A percentile compares a stretch with the other conserved stretches of the same genome.
These are phyloP conservation scores for Strobilomyces dryophilus DNA, from an alignment of 768 basidiomycete genomes.

Conservation along the genomic window DNA sequence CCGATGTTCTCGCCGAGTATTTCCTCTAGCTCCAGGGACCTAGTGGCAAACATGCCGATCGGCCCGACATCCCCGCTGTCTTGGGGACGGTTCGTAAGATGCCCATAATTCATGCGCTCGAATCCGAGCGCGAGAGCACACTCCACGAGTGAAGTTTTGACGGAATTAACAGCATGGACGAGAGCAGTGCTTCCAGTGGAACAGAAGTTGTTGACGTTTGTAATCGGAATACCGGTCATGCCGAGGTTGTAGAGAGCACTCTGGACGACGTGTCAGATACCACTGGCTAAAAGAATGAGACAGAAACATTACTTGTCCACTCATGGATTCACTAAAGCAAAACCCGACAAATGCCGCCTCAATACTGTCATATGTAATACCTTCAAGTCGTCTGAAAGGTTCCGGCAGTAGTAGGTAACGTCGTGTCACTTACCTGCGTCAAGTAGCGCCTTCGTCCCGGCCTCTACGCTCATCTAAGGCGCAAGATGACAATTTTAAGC, in stretches of 20 bases:
- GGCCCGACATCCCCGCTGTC: constrained; percentile 41
- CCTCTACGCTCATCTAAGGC: constrained; percentile 78
- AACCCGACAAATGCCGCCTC: constrained; percentile 77
- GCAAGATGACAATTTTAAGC: neutral
- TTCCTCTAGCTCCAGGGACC: constrained; percentile 46
- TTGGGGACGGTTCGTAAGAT: constrained; percentile 61
- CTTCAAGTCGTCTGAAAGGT: constrained; percentile 29
- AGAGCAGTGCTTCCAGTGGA: constrained; percentile 79
- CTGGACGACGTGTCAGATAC: constrained; percentile 28
- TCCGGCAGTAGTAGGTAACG: neutral
- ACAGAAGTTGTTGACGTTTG: constrained; percentile 87
- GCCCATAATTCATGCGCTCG: constrained; percentile 78
- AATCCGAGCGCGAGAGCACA: constrained; percentile 84
- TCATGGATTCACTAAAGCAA: constrained; percentile 76
- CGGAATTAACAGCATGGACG: constrained; percentile 64
- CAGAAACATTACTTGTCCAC: constrained; percentile 51
- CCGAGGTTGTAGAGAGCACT: constrained; percentile 80
- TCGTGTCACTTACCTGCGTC: constrained; percentile 56
- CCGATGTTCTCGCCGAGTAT: constrained; percentile 57
- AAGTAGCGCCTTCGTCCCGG: constrained; percentile 79
- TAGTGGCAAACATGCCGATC: constrained; percentile 40
- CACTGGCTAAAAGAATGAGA: neutral
- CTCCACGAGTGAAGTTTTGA: constrained; percentile 66
- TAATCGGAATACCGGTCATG: constrained; percentile 77
- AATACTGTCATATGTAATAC: constrained; percentile 77